These are phyloP conservation scores for Crithidia brevicula DNA, from an alignment of 208 protist genomes.

Conservation along the genomic window DNA sequence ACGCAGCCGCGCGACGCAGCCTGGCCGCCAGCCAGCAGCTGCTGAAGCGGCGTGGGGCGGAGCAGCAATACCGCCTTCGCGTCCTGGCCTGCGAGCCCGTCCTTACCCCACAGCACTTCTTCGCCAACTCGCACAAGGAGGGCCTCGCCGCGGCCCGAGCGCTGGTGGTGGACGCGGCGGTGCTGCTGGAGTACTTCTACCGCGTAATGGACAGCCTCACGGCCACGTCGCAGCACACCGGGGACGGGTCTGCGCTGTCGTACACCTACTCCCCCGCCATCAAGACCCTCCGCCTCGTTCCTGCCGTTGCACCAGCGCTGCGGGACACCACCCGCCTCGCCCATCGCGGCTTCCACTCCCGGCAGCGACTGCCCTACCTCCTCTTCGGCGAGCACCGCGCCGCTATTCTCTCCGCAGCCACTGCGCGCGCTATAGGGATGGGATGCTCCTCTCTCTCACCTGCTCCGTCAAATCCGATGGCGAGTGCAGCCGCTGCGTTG, in stretches of 20 bases:
- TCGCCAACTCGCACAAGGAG: conserved; percentile 8
- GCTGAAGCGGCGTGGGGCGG: neutral
- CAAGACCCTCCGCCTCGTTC: neutral
- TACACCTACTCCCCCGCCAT: neutral
- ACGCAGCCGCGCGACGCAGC: conserved; percentile 4
- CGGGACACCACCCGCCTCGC: neutral
- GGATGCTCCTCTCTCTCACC: neutral
- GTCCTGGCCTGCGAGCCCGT: conserved; percentile 3
- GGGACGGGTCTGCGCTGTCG: neutral
- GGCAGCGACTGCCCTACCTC: conserved; percentile 20
- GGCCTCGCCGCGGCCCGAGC: conserved; percentile 18
- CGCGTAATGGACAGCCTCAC: neutral
- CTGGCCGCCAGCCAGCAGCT: conserved; percentile 1
- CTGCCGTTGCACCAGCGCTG: conserved; percentile 4
- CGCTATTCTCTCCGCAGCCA: conserved; percentile 4
- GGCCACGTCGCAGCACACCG: neutral
- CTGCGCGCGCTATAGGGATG: conserved; percentile 3
- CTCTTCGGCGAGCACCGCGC: conserved; percentile 11
- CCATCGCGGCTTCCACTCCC: conserved; percentile 1
- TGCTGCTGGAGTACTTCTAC: conserved; percentile 20
- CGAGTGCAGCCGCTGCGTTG: neutral
- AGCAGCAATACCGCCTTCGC: conserved; percentile 19
- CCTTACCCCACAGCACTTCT: conserved; percentile 15
- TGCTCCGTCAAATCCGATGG: neutral
- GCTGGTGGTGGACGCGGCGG: conserved; percentile 18